Evolutionary conservation across 2,329 filamentous ascomycete genomes (phyloP).

Genomic region (Pseudogymnoascus pannorum): DNA sequence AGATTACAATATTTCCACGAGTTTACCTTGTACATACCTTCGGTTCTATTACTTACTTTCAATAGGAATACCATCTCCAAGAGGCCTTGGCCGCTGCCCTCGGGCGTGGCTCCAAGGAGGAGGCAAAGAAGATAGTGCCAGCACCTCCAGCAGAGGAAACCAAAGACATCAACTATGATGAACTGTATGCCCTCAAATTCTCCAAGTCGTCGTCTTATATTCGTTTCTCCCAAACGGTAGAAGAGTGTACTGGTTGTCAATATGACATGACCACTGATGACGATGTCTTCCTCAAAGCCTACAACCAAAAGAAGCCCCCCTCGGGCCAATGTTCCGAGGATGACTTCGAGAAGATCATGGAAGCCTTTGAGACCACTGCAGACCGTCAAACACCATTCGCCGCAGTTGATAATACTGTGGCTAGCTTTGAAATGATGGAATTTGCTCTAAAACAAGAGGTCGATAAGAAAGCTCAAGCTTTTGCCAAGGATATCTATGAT

Average conservation of each 20-base stretch:
- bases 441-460: constrained; percentile 50
- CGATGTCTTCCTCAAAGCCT: constrained; percentile 71
- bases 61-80: constrained; percentile 31
- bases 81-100: constrained; percentile 23
- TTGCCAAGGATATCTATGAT: constrained; percentile 76
- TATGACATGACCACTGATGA: constrained; percentile 96
- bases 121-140: constrained; percentile 41
- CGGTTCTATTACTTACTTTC: constrained; percentile 14
- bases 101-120: constrained; percentile 20
- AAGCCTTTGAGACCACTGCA: constrained; percentile 86
- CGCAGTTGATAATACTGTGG: constrained; percentile 78
- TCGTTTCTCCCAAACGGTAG: constrained; percentile 94
- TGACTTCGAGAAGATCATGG: constrained; percentile 90
- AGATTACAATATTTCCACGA: constrained; percentile 8
- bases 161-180: constrained; percentile 70
- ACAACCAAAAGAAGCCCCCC: constrained; percentile 69
- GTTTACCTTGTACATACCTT: not conserved
- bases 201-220: constrained; percentile 88
- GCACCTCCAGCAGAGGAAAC: constrained; percentile 58
- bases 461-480: constrained; percentile 40
- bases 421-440: constrained; percentile 70
- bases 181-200: constrained; percentile 73
- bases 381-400: constrained; percentile 80
- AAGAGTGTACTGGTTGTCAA: constrained; percentile 81
- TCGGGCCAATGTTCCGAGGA: constrained; percentile 70